Evolutionary conservation across 768 basidiomycete genomes (phyloP), one percentile per base, ranked within the genome.

Genomic region (Roridomyces roridus): DNA sequence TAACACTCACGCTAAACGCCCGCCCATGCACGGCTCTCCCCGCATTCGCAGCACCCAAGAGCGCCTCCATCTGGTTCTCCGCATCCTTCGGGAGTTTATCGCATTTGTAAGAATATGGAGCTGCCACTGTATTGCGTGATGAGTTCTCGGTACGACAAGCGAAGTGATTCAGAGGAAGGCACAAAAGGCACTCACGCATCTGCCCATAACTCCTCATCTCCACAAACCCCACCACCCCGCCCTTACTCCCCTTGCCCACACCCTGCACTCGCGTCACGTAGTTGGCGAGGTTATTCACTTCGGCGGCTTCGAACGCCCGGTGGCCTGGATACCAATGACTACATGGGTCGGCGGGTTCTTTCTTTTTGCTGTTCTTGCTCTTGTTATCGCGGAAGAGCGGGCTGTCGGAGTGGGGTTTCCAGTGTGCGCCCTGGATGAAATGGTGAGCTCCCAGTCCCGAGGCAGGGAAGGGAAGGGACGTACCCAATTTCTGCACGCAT

Each of bases 141-240:
- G n/a, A n/a, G n/a, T n/a, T n/a, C n/a, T n/a, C n/a, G n/a, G n/a
- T n/a, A n/a, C n/a, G n/a, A n/a, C n/a, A n/a, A n/a, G n/a, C n/a
- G n/a, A n/a, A n/a, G n/a, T n/a, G n/a, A n/a, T n/a, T n/a, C n/a
- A n/a, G n/a, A n/a, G n/a, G n/a, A n/a, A n/a, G n/a, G n/a, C n/a
- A n/a, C n/a, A n/a, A n/a, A n/a, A n/a, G 35, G 31, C 17, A 79
- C 89, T 54, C 64, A 92, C 90, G 68, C 81, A 92, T 88, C 68
- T 94, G 91, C 0, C 92, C 92, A 65, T 92, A 95, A 63, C 86
- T 89, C 60, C 93, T 78, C 46, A 93, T 68, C 71, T 94, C 91
- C 28, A 93, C 55, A 70, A 91, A 94, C 2, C 79, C 86, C 18
- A 80, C 76, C 15, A 91, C 37, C 14, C 56, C 56, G 26, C 52